Evolutionary conservation across 169 alveolate genomes (phyloP).

Genomic region (Eimeria praecox): DNA sequence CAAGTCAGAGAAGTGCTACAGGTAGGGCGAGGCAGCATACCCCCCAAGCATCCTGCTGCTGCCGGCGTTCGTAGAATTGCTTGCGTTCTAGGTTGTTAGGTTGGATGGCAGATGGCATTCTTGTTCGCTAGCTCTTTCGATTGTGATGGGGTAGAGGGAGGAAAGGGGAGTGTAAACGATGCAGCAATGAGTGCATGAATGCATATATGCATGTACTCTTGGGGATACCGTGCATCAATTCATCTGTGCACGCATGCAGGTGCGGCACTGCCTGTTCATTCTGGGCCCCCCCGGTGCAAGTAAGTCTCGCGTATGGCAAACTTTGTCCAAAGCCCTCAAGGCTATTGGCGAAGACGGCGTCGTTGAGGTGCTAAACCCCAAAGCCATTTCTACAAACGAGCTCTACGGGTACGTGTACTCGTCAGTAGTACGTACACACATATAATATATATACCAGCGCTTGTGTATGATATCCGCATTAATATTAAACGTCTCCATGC

Average conservation of each 20-base stretch:
- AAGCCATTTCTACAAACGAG: slow-evolving; percentile 97
- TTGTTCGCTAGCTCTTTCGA: background rate
- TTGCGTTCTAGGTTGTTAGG: too few species aligned
- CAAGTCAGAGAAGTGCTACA: slow-evolving; percentile 81
- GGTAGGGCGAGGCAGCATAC: slow-evolving; percentile 39
- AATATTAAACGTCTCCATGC: too few species aligned
- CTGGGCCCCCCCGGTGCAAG: slow-evolving; percentile 98
- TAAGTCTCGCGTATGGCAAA: slow-evolving; percentile 97
- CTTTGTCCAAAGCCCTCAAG: slow-evolving; percentile 90
- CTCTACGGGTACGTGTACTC: slow-evolving; percentile 92
- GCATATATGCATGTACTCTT: background rate
- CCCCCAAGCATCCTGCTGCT: too few species aligned
- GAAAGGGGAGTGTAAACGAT: background rate
- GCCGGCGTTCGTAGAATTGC: too few species aligned
- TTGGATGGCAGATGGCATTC: too few species aligned
- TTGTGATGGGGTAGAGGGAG: too few species aligned
- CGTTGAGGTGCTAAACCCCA: slow-evolving; percentile 97
- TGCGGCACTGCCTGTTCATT: slow-evolving; percentile 97
- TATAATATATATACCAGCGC: too few species aligned
- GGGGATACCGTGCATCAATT: background rate
- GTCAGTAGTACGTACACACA: background rate
- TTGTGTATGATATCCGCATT: too few species aligned
- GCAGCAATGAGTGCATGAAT: background rate
- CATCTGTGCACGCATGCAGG: slow-evolving; percentile 86
- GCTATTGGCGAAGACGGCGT: slow-evolving; percentile 92